phyloP scores from a whole-genome alignment of 2,329 filamentous ascomycete species.

The Fusarium irregulare region DNA sequence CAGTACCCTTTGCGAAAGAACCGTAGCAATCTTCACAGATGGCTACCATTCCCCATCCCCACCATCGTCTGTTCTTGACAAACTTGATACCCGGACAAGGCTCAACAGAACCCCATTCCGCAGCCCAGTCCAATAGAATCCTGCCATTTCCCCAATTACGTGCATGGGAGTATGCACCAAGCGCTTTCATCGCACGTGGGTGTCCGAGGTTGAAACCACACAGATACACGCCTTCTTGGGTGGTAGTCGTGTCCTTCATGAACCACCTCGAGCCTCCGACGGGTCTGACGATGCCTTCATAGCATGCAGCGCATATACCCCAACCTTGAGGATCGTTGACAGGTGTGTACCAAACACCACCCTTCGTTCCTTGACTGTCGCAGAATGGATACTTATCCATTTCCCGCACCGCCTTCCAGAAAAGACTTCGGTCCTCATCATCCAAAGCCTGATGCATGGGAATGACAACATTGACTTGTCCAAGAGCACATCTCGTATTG shows the following conservation, averaged over 20 bases:
- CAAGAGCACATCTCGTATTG: conserved; percentile 46
- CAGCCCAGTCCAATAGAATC: conserved; percentile 46
- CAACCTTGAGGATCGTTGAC: conserved; percentile 49
- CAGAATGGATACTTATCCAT: conserved; percentile 49
- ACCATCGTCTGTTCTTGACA: conserved; percentile 36
- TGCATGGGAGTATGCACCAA: conserved; percentile 42
- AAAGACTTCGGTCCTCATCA: conserved; percentile 47
- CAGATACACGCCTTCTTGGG: conserved; percentile 33
- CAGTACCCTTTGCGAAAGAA: conserved; percentile 47
- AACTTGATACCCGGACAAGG: conserved; percentile 38
- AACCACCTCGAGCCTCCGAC: conserved; percentile 49
- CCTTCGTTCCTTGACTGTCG: conserved; percentile 45
- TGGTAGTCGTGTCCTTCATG: conserved; percentile 31
- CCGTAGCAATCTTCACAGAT: conserved; percentile 54
- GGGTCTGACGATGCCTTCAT: conserved; percentile 48
- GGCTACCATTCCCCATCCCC: conserved; percentile 52
- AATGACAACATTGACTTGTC: conserved; percentile 47
- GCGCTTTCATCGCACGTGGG: conserved; percentile 43
- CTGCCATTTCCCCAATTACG: conserved; percentile 45
- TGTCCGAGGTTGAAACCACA: conserved; percentile 52
- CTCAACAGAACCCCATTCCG: conserved; percentile 47
- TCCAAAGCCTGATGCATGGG: conserved; percentile 48
- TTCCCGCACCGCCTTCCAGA: conserved; percentile 49
- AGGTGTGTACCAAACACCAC: conserved; percentile 51
- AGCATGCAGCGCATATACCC: conserved; percentile 53